Percentiles rank a stretch among this genome's conserved stretches.
Evolutionary conservation across 2,329 filamentous ascomycete genomes (phyloP).

Genomic region (Fusarium miscanthi): DNA sequence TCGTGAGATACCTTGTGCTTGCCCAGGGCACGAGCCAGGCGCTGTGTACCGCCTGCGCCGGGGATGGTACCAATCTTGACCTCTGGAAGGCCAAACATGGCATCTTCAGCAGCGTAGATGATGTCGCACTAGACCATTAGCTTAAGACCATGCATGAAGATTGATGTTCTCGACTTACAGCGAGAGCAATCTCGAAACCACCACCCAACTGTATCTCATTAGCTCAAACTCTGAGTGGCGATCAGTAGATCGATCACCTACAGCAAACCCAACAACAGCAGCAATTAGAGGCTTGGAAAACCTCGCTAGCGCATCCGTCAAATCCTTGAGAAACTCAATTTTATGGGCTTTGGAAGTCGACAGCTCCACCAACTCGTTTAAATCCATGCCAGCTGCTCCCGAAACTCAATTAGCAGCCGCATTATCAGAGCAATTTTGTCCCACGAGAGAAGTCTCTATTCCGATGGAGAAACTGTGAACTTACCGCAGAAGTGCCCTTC

Average conservation of each 20-base stretch:
- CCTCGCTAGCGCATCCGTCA: slow-evolving; percentile 24
- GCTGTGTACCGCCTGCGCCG: slow-evolving; percentile 50
- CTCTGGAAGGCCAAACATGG: slow-evolving; percentile 51
- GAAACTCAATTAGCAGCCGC: background rate
- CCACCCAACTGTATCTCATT: slow-evolving; percentile 23
- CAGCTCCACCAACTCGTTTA: slow-evolving; percentile 31
- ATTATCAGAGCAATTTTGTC: background rate
- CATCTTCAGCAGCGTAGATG: slow-evolving; percentile 47
- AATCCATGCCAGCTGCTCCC: slow-evolving; percentile 29
- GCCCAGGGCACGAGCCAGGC: slow-evolving; percentile 47
- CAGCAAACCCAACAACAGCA: slow-evolving; percentile 32
- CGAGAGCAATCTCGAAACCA: slow-evolving; percentile 35
- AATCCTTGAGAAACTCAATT: slow-evolving; percentile 27
- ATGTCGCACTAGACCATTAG: slow-evolving; percentile 45
- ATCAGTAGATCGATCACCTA: slow-evolving; percentile 6
- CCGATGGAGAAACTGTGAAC: background rate
- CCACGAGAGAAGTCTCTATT: background rate
- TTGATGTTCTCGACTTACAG: slow-evolving; percentile 5
- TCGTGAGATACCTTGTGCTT: slow-evolving; percentile 45
- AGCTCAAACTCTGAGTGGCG: background rate
- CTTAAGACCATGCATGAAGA: background rate
- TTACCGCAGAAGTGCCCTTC: slow-evolving; percentile 34
- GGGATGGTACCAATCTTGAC: slow-evolving; percentile 51
- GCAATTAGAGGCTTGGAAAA: slow-evolving; percentile 33
- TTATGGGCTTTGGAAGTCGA: slow-evolving; percentile 25